Conservation (phyloP, 345 rosid genomes). For the Jatropha curcas region DNA sequence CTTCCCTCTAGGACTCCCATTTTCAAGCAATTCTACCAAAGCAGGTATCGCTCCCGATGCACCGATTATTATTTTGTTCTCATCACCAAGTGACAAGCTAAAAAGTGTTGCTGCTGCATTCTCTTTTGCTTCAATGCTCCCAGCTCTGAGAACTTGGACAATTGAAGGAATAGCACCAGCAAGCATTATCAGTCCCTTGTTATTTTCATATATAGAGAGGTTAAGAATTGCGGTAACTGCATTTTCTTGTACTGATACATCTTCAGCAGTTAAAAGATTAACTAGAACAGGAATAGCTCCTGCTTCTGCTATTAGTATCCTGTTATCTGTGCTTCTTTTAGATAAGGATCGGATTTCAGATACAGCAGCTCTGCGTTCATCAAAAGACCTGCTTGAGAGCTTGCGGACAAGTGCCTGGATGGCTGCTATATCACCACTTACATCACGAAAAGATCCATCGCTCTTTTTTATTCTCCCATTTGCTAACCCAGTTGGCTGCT, state of each 20-base stretch:
- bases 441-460: constrained; percentile 67
- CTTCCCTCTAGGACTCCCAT: constrained; percentile 76
- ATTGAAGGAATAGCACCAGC: constrained; percentile 83
- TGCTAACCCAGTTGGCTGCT: constrained; percentile 59
- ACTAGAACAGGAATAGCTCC: constrained; percentile 85
- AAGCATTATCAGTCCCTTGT: constrained; percentile 80
- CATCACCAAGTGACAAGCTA: constrained; percentile 82
- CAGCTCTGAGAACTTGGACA: constrained; percentile 80
- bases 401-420: constrained; percentile 65
- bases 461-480: constrained; percentile 61
- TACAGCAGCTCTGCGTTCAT: constrained; percentile 63
- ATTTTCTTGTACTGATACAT: constrained; percentile 60
- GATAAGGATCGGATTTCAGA: constrained; percentile 75
- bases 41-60: constrained; percentile 86
- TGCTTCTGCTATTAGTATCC: constrained; percentile 77
- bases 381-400: constrained; percentile 57
- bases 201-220: constrained; percentile 79
- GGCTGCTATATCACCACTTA: constrained; percentile 61
- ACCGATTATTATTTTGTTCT: constrained; percentile 89
- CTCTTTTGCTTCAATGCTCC: constrained; percentile 87
- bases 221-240: constrained; percentile 88
- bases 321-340: constrained; percentile 82
- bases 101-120: constrained; percentile 95
- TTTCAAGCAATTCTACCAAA: constrained; percentile 65
- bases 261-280: constrained; percentile 60